Conservation (phyloP, 805 yeast genomes). For the Jamesozyma jinghongensis region DNA sequence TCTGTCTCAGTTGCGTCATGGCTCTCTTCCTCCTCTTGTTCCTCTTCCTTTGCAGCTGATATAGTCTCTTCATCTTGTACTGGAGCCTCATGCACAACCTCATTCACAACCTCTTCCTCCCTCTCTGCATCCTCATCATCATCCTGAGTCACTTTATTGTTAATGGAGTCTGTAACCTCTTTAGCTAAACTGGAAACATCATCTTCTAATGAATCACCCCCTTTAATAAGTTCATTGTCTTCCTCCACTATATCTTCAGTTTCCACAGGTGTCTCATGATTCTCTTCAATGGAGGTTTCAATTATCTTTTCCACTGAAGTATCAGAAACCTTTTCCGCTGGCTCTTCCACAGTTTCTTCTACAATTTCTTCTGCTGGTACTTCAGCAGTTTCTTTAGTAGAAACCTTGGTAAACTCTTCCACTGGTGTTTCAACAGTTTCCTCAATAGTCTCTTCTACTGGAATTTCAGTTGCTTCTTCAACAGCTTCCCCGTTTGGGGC, state of each 20-base stretch:
- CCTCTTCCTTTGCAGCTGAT: slow-evolving; percentile 1
- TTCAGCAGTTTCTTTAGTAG: slow-evolving; percentile 9
- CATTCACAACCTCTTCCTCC: too few species aligned
- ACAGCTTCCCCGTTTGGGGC: slow-evolving; percentile 6
- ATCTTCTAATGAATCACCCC: too few species aligned
- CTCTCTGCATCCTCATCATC: too few species aligned
- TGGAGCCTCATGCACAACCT: neutral
- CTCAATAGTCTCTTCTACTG: slow-evolving; percentile 5
- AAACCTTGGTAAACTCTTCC: slow-evolving; percentile 1
- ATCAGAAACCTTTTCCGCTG: neutral
- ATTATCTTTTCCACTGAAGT: too few species aligned
- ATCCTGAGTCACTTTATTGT: too few species aligned
- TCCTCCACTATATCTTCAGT: slow-evolving; percentile 1
- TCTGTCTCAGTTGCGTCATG: neutral
- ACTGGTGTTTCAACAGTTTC: slow-evolving; percentile 2
- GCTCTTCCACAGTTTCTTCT: slow-evolving; percentile 8
- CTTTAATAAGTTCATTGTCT: neutral
- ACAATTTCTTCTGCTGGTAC: slow-evolving; percentile 1
- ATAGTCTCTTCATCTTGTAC: neutral
- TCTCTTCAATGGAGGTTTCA: too few species aligned
- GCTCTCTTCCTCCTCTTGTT: slow-evolving; percentile 1
- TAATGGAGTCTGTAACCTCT: too few species aligned
- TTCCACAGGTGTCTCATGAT: neutral
- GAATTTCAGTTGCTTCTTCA: slow-evolving; percentile 4
- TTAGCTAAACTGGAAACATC: too few species aligned